Base-by-base conservation (phyloP, 2,329 filamentous ascomycete genomes). In the Pyrenophora teres region DNA sequence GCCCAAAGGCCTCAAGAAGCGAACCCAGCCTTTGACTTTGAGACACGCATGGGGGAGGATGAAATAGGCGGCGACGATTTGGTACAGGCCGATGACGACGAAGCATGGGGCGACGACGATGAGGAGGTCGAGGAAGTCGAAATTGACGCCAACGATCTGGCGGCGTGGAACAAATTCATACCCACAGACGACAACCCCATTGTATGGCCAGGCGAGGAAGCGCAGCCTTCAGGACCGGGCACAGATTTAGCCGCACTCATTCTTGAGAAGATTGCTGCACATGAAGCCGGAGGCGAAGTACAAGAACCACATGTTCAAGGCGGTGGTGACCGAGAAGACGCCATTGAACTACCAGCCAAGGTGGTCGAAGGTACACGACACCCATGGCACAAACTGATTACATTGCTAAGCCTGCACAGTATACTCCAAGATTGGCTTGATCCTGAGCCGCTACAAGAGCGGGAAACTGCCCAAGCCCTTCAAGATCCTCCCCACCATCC, bases 401-500 rank as follows among this genome's bases (percentile, higher is more conserved):
- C 10, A 15, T 3, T 40, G 19, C 63, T 66, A 57, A 66, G 30
- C 25, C 3, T 31, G 8, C 15, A 39, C 39, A 67, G 93, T 96
- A 13, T 97, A 95, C 74, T 88, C 89, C 55, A 95, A 96, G 86
- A 87, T 96, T 63, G 93, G 92, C 54, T 81, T 92, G 61, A 88
- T 97, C 54, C 82, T 99, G 52, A 92, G 90, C 21, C 86, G 93
- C 59, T 97, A 96, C 80, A 96, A 96, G 76, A 93, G 89, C 12
- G 94, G 94, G n/a, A 93, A 93, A 61, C 82, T 99, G 27, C 94
- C 94, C 16, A 99, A 99, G 76, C 93, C 93, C 0, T 96, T 99
- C 82, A 97, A 97, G 76, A 92, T 97, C 59, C 83, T 99, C 7
- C 94, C 94, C 2, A 92, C 92, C 0, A 85, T 97, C 12, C 92